These are phyloP conservation scores for Datura wrightii DNA, from an alignment of 257 asterid genomes.

Conservation along the genomic window DNA sequence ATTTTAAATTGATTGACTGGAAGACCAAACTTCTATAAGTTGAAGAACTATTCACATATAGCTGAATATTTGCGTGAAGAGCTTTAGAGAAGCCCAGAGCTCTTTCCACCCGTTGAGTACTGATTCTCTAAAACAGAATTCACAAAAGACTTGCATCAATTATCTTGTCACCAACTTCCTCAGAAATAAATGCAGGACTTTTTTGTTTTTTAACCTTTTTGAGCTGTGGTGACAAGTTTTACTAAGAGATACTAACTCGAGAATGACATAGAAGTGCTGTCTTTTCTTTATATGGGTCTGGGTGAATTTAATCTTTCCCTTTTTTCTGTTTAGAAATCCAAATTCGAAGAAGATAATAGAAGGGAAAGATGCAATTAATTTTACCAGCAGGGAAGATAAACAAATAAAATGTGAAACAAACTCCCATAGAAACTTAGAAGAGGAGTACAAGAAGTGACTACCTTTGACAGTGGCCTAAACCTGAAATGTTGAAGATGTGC, in stretches of 20 bases:
- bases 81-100: background rate
- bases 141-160: background rate
- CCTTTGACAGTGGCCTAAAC: background rate
- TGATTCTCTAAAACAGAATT: background rate
- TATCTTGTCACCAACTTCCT: conserved; percentile 5
- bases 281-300: background rate
- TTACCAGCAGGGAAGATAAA: background rate
- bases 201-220: background rate
- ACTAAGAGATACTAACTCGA: conserved; percentile 19
- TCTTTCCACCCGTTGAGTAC: conserved; percentile 9
- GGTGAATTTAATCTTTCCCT: background rate
- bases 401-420: background rate
- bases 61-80: background rate
- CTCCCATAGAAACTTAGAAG: background rate
- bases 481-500: background rate
- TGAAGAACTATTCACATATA: background rate
- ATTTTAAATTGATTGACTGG: background rate
- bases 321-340: background rate
- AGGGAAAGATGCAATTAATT: background rate
- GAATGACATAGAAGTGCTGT: background rate
- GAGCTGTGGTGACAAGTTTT: background rate
- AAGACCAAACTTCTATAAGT: conserved; percentile 15
- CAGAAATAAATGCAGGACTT: background rate
- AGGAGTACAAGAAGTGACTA: background rate
- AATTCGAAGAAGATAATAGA: background rate